Evolutionary conservation across 1,139 yeast genomes (phyloP).

Genomic region (Suhomyces yuchorum): DNA sequence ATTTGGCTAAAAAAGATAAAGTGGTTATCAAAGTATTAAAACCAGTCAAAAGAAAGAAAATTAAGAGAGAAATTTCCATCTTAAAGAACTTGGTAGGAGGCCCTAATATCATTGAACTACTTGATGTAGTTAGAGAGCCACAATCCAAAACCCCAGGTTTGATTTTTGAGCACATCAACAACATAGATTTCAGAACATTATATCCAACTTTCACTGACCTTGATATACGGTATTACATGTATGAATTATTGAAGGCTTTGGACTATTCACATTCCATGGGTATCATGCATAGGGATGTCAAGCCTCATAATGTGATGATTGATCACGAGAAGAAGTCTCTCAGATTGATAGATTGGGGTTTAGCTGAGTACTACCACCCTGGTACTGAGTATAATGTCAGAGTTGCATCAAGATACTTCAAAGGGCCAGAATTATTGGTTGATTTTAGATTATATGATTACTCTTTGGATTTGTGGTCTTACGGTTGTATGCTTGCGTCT

Average conservation of each 20-base stretch:
- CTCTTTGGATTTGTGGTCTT: constrained; percentile 94
- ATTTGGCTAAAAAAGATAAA: constrained; percentile 51
- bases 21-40: constrained; percentile 92
- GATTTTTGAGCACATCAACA: constrained; percentile 87
- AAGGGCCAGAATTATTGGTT: constrained; percentile 96
- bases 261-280: constrained; percentile 98
- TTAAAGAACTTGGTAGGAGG: constrained; percentile 87
- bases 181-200: constrained; percentile 85
- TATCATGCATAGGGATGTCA: constrained; percentile 97
- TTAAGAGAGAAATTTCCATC: constrained; percentile 91
- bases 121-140: constrained; percentile 89
- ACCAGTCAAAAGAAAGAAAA: constrained; percentile 96
- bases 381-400: constrained; percentile 95
- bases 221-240: constrained; percentile 88
- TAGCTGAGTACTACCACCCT: constrained; percentile 96
- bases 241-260: constrained; percentile 82
- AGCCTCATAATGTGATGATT: constrained; percentile 98
- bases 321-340: constrained; percentile 75
- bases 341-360: constrained; percentile 96
- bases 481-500: constrained; percentile 97
- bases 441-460: constrained; percentile 93
- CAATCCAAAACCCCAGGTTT: constrained; percentile 91
- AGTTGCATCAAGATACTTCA: constrained; percentile 96
- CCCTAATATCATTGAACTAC: constrained; percentile 76
- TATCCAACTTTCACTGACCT: constrained; percentile 85